Evolutionary conservation across 2,329 filamentous ascomycete species (phyloP), one percentile per base, ranked within the genome.

Genomic region (Fusarium chuoi): DNA sequence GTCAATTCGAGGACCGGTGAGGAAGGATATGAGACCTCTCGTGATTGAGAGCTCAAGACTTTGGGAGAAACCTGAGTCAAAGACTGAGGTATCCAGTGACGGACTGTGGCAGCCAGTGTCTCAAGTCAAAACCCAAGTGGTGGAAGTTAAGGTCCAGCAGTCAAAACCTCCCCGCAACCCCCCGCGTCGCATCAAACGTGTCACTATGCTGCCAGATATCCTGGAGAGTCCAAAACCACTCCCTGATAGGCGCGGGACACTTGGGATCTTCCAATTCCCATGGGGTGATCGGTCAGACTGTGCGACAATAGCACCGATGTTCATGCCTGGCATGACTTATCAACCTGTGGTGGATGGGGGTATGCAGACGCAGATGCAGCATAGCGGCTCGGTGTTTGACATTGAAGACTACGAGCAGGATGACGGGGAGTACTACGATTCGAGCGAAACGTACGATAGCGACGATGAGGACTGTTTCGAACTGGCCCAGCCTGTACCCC

Each of bases 221-320:
- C 77, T 90, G 39, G 90, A 92, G 78, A 90, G 85, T 71, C 90
- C 90, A 8, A 82, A 88, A 76, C 89, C 89, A 41, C 82, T 92
- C 9, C 86, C 87, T 9, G 83, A 90, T 78, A 89, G 88, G 80
- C 84, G 86, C 46, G 89, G 85, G 18, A 91, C 89, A 17, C 84
- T 92, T 24, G 90, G 89, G 10, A 88, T 92, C 75, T 92, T 91
- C 82, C 88, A 90, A 75, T 91, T 91, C 73, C 89, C 90, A 6
- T 91, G 89, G 89, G 90, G 90, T 20, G 89, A 91, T 81, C 87
- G 82, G 75, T 91, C 89, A 26, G 89, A 91, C 79, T 85, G 85
- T 60, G 86, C 87, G 15, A 87, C 81, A 35, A 79, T 86, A 62
- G 84, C 83, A 72, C 82, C 82, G 60, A 84, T 83, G 81, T 83